phyloP scores from a whole-genome alignment of 768 basidiomycete genomes.

The Lentinula boryana region DNA sequence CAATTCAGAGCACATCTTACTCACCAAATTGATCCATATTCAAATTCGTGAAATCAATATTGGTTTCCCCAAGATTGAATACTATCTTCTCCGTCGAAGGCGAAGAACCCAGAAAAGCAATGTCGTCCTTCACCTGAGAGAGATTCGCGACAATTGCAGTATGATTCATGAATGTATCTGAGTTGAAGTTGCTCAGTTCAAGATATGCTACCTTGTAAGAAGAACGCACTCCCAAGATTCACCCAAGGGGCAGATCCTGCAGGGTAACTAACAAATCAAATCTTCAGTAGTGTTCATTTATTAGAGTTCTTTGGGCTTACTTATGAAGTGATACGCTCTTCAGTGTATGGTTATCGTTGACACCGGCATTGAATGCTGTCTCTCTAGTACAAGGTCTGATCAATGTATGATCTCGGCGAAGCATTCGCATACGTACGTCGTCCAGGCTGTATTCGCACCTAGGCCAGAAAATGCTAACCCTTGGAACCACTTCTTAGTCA shows the following conservation, averaged over 20 bases:
- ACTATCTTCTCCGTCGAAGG: neutral
- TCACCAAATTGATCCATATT: slow-evolving; percentile 4
- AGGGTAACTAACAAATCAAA: neutral
- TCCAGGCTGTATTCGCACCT: neutral
- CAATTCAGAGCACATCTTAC: neutral
- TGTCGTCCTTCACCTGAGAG: neutral
- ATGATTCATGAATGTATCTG: slow-evolving; percentile 5
- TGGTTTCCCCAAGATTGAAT: slow-evolving; percentile 1
- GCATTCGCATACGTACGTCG: neutral
- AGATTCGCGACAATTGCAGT: slow-evolving; percentile 1
- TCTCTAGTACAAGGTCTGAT: neutral
- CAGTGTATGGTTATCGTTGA: neutral
- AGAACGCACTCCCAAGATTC: neutral
- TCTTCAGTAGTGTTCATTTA: neutral
- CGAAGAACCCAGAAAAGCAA: neutral
- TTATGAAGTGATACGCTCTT: neutral
- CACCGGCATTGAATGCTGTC: neutral
- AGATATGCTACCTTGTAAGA: neutral
- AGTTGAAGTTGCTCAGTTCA: neutral
- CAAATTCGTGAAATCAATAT: slow-evolving; percentile 1
- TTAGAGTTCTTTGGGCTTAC: neutral
- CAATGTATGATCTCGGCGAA: neutral
- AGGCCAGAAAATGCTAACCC: slow-evolving; percentile 1
- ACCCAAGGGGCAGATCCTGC: slow-evolving; percentile 1
- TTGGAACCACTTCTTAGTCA: slow-evolving; percentile 1